Percentiles rank a stretch among this genome's conserved stretches.
Conservation (phyloP, 225 moss, liverwort and hornwort species). For the Climacium dendroides region DNA sequence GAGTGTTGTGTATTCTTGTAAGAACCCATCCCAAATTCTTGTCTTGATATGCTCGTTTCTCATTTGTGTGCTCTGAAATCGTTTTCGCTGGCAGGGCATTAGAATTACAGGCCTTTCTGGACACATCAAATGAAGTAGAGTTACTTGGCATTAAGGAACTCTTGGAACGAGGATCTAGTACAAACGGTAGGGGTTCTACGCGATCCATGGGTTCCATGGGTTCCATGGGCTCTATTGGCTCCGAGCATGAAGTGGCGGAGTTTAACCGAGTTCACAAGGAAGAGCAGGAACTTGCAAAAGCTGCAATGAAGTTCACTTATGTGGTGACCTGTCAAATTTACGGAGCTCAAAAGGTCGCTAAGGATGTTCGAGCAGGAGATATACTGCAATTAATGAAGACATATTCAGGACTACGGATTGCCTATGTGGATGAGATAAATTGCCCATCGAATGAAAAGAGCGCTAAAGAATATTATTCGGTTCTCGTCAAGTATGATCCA, state of each 20-base stretch:
- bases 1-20: not conserved
- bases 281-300: constrained; percentile 45
- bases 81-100: constrained; percentile 47
- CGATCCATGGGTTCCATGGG: constrained; percentile 29
- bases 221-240: constrained; percentile 37
- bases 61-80: not conserved
- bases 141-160: constrained; percentile 65
- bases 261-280: constrained; percentile 29
- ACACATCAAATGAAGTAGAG: constrained; percentile 51
- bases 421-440: constrained; percentile 67
- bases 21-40: not conserved
- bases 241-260: constrained; percentile 29
- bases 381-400: constrained; percentile 70
- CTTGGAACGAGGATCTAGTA: constrained; percentile 52
- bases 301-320: constrained; percentile 90
- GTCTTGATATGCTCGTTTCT: not conserved
- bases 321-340: constrained; percentile 95
- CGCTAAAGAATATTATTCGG: constrained; percentile 46
- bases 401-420: constrained; percentile 58
- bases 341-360: constrained; percentile 60
- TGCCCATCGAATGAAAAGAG: constrained; percentile 2
- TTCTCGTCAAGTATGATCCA: constrained; percentile 76
- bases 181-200: constrained; percentile 25
- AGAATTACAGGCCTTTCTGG: constrained; percentile 69
- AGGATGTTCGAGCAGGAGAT: constrained; percentile 56